phyloP scores from a whole-genome alignment of 768 basidiomycete species.

The Boletus rubropictus region DNA sequence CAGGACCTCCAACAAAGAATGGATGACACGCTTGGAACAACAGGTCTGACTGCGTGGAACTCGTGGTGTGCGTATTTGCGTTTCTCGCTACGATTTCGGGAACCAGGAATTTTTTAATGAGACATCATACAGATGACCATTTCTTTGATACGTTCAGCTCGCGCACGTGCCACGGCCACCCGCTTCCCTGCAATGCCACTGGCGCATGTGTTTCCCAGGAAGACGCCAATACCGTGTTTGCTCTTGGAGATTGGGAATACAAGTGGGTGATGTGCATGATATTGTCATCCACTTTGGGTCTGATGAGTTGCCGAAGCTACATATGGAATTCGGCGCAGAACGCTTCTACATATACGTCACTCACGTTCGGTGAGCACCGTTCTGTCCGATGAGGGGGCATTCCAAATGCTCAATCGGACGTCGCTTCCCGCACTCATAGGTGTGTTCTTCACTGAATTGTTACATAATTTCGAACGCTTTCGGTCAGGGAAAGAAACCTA shows the following conservation, averaged over 20 bases:
- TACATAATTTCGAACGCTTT: slow-evolving; percentile 35
- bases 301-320: slow-evolving; percentile 31
- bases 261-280: slow-evolving; percentile 28
- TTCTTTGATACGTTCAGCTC: slow-evolving; percentile 50
- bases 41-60: slow-evolving; percentile 37
- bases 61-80: slow-evolving; percentile 39
- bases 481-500: slow-evolving; percentile 28
- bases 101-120: not conserved
- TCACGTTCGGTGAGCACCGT: slow-evolving; percentile 36
- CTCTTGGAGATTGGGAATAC: slow-evolving; percentile 59
- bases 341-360: slow-evolving; percentile 37
- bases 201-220: slow-evolving; percentile 38
- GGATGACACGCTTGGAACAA: slow-evolving; percentile 37
- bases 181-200: slow-evolving; percentile 39
- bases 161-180: slow-evolving; percentile 38
- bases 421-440: slow-evolving; percentile 22
- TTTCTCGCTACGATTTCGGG: not conserved
- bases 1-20: slow-evolving; percentile 34
- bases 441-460: slow-evolving; percentile 42
- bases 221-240: slow-evolving; percentile 48
- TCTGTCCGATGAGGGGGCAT: not conserved
- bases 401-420: not conserved
- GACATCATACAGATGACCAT: slow-evolving; percentile 29
- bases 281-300: not conserved
- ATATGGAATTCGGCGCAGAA: slow-evolving; percentile 46